Percentiles rank a stretch among this genome's conserved stretches.
Evolutionary conservation across 441 rosid genomes (phyloP).

Genomic region (Manihot esculenta): DNA sequence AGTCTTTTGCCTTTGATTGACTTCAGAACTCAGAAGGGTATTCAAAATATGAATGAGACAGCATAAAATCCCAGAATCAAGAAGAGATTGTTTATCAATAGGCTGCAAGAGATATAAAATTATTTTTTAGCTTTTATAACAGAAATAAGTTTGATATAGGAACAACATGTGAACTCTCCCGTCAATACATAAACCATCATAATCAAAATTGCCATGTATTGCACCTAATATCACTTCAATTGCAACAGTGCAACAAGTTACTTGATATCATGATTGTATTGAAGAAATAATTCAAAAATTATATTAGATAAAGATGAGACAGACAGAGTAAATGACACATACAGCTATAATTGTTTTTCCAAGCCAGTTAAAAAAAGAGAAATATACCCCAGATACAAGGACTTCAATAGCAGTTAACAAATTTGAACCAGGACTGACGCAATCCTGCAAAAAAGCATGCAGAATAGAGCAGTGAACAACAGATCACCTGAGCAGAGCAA

Average conservation of each 20-base stretch:
- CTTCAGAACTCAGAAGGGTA: conserved; percentile 64
- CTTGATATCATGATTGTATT: neutral
- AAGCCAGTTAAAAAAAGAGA: conserved; percentile 20
- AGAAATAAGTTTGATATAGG: conserved; percentile 13
- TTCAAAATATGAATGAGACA: conserved; percentile 87
- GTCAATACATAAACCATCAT: neutral
- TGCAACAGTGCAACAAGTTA: conserved; percentile 5
- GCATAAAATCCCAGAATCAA: conserved; percentile 98
- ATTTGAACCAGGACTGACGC: conserved; percentile 85
- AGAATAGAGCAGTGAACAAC: conserved; percentile 26
- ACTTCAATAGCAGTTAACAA: conserved; percentile 89
- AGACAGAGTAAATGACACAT: conserved; percentile 1
- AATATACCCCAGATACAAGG: conserved; percentile 91
- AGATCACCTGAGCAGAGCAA: conserved; percentile 18
- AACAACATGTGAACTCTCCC: neutral
- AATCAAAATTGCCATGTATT: conserved; percentile 5
- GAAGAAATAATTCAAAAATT: neutral
- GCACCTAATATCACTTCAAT: neutral
- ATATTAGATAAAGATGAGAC: neutral
- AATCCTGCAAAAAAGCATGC: conserved; percentile 64
- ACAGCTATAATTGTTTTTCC: neutral
- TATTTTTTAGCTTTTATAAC: conserved; percentile 9
- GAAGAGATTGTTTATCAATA: conserved; percentile 89
- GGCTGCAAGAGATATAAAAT: conserved; percentile 56
- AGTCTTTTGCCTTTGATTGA: conserved; percentile 35